These are phyloP conservation scores for Plasmopara muralis DNA, from an alignment of 352 stramenopile species.

Conservation along the genomic window DNA sequence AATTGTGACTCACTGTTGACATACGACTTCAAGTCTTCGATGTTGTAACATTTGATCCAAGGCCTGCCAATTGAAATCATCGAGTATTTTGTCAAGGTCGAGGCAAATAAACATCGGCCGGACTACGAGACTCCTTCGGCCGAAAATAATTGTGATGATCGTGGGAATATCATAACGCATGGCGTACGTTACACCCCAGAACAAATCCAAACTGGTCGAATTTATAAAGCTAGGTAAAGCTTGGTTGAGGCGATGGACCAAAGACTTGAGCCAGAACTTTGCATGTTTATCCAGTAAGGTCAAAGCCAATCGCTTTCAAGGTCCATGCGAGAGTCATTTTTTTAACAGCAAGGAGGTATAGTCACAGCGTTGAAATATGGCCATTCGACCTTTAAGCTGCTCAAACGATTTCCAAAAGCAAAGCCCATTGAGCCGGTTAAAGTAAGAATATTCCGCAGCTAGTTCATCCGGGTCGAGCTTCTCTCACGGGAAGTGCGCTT, in stretches of 20 bases:
- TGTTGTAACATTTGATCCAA: not conserved
- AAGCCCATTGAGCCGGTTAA: not conserved
- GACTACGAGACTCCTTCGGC: not conserved
- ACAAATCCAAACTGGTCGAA: not conserved
- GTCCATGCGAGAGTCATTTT: not conserved
- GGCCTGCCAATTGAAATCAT: conserved; percentile 5
- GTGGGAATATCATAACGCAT: not conserved
- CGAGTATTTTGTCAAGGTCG: conserved; percentile 1
- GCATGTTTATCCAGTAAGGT: not conserved
- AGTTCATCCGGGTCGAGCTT: not conserved
- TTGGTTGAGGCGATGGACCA: not conserved
- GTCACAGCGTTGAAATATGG: not conserved
- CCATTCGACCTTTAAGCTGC: not conserved
- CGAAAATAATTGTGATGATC: not conserved
- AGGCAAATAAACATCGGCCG: not conserved
- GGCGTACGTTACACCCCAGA: not conserved
- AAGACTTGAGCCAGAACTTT: not conserved
- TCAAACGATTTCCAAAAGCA: not conserved
- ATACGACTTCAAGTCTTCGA: not conserved
- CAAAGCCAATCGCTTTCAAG: not conserved
- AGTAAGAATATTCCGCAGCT: not conserved
- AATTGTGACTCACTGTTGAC: too few species aligned
- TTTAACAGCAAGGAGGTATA: not conserved
- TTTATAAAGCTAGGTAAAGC: not conserved
- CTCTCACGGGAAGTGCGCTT: not conserved